Percentiles rank a stretch among this genome's conserved stretches.
Evolutionary conservation across 129 eudicot species (phyloP).

Genomic region (Apium graveolens): DNA sequence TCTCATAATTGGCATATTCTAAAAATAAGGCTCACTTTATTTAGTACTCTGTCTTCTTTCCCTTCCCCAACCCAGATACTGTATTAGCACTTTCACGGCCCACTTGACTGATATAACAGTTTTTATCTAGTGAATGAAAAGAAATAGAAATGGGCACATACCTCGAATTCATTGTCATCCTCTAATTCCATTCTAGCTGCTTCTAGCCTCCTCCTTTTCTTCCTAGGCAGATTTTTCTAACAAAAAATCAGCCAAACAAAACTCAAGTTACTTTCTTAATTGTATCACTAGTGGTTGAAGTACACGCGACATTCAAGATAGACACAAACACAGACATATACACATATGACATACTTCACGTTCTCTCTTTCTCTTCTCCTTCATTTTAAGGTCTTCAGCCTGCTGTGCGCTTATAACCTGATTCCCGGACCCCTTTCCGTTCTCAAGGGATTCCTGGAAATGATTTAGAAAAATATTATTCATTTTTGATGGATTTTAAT

Average conservation of each 20-base stretch:
- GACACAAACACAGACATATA: not conserved
- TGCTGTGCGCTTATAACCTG: constrained; percentile 76
- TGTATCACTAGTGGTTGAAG: not conserved
- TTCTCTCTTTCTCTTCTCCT: constrained; percentile 87
- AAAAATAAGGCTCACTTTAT: not conserved
- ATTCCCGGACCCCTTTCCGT: constrained; percentile 38
- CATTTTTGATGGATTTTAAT: not conserved
- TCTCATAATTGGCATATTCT: not conserved
- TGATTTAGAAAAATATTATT: not conserved
- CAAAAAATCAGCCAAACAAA: constrained; percentile 15
- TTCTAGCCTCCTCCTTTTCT: constrained; percentile 83
- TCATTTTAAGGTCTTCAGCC: constrained; percentile 90
- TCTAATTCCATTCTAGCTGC: constrained; percentile 91
- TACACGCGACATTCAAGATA: not conserved
- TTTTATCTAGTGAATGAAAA: not conserved
- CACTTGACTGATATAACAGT: not conserved
- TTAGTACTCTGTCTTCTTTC: not conserved
- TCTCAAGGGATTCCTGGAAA: constrained; percentile 35
- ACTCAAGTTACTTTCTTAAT: not conserved
- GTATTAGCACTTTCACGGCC: too few relatives aligned
- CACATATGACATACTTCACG: constrained; percentile 48
- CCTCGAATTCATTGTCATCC: constrained; percentile 60
- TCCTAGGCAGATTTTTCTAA: constrained; percentile 87
- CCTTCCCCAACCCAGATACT: not conserved
- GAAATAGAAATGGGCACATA: constrained; percentile 14